Percentiles rank a stretch among this genome's conserved stretches.
These are phyloP conservation scores for Heliocybe sulcata DNA, from an alignment of 1,284 basidiomycete species.

Conservation along the genomic window DNA sequence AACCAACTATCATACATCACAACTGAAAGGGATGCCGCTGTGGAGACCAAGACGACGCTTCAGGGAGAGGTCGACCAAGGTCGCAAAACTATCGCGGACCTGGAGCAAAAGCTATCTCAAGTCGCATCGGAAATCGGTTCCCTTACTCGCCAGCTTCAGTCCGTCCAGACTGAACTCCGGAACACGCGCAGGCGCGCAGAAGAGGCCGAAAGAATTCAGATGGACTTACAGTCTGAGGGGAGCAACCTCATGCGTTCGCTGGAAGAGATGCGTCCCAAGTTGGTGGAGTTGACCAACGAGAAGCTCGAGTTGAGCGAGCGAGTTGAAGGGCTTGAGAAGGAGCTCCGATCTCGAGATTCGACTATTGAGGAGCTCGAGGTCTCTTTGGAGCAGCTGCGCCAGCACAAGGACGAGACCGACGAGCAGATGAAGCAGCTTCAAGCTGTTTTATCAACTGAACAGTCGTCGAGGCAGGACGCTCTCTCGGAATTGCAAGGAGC, in stretches of 20 bases:
- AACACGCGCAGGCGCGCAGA: constrained; percentile 58
- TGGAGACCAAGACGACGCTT: constrained; percentile 39
- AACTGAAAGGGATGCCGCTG: constrained; percentile 37
- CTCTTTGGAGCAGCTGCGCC: constrained; percentile 43
- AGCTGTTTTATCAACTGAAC: constrained; percentile 42
- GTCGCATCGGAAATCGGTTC: constrained; percentile 44
- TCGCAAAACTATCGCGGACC: constrained; percentile 36
- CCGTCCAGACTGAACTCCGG: constrained; percentile 52
- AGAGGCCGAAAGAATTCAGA: constrained; percentile 63
- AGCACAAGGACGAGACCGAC: constrained; percentile 38
- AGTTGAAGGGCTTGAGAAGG: constrained; percentile 45
- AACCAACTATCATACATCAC: constrained; percentile 35
- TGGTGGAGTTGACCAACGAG: constrained; percentile 66
- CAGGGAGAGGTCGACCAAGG: constrained; percentile 37
- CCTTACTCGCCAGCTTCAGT: constrained; percentile 51
- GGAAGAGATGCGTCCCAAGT: constrained; percentile 79
- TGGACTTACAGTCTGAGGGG: constrained; percentile 67
- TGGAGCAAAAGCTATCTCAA: constrained; percentile 53
- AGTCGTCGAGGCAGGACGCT: constrained; percentile 34
- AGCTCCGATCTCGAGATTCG: constrained; percentile 45
- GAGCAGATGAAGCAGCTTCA: constrained; percentile 34
- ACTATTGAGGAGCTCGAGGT: constrained; percentile 57
- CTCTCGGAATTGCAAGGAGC: constrained; percentile 55
- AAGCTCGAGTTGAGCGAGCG: constrained; percentile 64
- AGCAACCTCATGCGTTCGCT: constrained; percentile 66